These are phyloP conservation scores for Ulota crispa DNA, from an alignment of 225 moss, liverwort and hornwort species.

Conservation along the genomic window DNA sequence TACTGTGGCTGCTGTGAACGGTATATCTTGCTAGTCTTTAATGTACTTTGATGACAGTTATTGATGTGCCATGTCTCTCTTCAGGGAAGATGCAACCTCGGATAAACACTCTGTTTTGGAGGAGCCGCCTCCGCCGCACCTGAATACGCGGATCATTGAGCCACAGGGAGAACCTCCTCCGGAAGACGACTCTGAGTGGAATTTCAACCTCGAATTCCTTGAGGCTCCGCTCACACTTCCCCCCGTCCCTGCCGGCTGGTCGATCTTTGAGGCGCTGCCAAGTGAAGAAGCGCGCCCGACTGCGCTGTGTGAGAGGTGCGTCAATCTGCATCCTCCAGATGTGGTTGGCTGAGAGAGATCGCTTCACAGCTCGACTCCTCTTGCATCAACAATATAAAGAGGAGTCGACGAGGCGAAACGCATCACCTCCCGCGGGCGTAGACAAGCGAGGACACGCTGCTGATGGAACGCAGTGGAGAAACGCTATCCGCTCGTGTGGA, in stretches of 20 bases:
- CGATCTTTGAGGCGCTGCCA: background rate
- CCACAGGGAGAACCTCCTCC: background rate
- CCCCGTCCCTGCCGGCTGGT: background rate
- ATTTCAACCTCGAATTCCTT: background rate
- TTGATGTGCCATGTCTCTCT: background rate
- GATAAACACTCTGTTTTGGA: background rate
- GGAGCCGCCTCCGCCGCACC: background rate
- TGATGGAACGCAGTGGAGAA: background rate
- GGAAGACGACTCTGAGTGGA: background rate
- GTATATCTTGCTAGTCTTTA: background rate
- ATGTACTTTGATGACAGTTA: background rate
- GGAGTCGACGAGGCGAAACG: slow-evolving; percentile 31
- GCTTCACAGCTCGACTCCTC: background rate
- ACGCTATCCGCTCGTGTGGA: background rate
- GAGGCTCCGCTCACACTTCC: background rate
- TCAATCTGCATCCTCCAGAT: background rate
- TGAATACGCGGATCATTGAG: background rate
- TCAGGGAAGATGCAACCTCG: background rate
- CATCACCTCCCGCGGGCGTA: background rate
- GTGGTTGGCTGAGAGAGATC: slow-evolving; percentile 34
- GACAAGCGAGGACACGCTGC: background rate
- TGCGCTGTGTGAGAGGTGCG: background rate
- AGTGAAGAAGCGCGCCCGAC: background rate
- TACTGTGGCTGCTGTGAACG: background rate
- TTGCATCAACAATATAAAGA: background rate